Conservation (phyloP, 768 basidiomycete species). For the Suillus subluteus region DNA sequence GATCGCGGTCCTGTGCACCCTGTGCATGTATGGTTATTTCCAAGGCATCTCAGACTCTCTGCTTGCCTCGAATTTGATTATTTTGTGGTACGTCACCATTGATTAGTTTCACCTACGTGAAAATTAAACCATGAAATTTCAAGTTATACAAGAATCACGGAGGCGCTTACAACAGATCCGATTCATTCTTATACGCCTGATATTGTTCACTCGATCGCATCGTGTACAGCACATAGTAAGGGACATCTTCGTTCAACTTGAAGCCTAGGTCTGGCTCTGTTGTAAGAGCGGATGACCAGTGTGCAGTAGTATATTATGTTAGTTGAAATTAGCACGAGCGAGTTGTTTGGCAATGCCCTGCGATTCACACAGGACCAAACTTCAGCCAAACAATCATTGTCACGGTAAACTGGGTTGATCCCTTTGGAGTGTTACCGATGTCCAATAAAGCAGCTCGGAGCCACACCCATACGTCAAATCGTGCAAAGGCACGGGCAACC, state of each 20-base stretch:
- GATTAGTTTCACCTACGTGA: constrained; percentile 34
- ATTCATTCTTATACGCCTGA: constrained; percentile 39
- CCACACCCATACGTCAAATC: constrained; percentile 65
- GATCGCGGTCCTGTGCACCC: constrained; percentile 36
- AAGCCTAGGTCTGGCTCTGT: constrained; percentile 25
- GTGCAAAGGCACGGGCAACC: constrained; percentile 49
- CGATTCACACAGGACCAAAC: not conserved
- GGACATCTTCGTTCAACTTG: constrained; percentile 40
- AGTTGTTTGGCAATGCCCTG: not conserved
- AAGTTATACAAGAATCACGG: not conserved
- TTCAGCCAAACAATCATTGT: not conserved
- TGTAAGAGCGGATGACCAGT: not conserved
- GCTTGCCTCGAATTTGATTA: constrained; percentile 27
- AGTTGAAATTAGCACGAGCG: not conserved
- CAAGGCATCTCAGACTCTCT: constrained; percentile 44
- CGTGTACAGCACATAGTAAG: constrained; percentile 49
- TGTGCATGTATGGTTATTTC: constrained; percentile 43
- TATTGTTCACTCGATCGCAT: constrained; percentile 51
- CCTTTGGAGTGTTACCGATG: constrained; percentile 35
- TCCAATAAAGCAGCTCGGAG: constrained; percentile 52
- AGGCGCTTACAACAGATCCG: constrained; percentile 48
- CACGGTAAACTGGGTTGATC: not conserved
- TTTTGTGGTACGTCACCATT: constrained; percentile 43
- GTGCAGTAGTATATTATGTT: not conserved
- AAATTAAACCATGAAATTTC: constrained; percentile 11